These are phyloP conservation scores for Vinca minor DNA, from an alignment of 257 asterid genomes.

Conservation along the genomic window DNA sequence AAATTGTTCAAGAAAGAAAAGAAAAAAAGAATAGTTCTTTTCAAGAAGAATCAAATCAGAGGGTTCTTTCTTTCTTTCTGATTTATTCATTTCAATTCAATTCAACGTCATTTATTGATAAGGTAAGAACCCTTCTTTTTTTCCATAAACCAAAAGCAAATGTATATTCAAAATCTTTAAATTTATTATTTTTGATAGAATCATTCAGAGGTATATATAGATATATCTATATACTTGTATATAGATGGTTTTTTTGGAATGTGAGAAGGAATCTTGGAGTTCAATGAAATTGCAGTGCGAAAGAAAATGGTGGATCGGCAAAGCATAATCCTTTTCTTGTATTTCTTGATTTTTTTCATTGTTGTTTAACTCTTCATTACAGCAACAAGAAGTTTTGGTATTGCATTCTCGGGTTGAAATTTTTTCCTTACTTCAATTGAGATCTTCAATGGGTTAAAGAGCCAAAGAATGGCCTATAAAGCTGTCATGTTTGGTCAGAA, in stretches of 20 bases:
- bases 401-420: slow-evolving; percentile 45
- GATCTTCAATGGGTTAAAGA: slow-evolving; percentile 92
- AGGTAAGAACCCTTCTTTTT: slow-evolving; percentile 24
- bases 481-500: no score
- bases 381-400: slow-evolving; percentile 49
- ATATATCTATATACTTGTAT: not conserved
- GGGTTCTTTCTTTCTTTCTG: slow-evolving; percentile 31
- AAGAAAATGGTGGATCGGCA: slow-evolving; percentile 62
- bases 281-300: slow-evolving; percentile 62
- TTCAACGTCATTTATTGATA: slow-evolving; percentile 16
- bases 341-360: slow-evolving; percentile 30
- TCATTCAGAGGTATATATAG: not conserved
- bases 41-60: slow-evolving; percentile 27
- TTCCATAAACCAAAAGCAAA: slow-evolving; percentile 16
- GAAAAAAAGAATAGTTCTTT: not conserved
- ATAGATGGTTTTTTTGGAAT: slow-evolving; percentile 14
- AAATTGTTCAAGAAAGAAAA: slow-evolving; percentile 8
- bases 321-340: slow-evolving; percentile 27
- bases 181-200: not conserved
- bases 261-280: slow-evolving; percentile 35
- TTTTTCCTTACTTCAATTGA: slow-evolving; percentile 61
- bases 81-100: slow-evolving; percentile 25
- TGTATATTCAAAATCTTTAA: slow-evolving; percentile 24
- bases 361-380: slow-evolving; percentile 40
- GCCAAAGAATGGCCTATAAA: slow-evolving; percentile 80